These are phyloP conservation scores for Brassica napus DNA, from an alignment of 345 rosid species.

Conservation along the genomic window Da-Ae NC_063449.1:48010001-48010500, in stretches of 20 bases:
- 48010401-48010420: slow-evolving; percentile 83
- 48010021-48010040: slow-evolving; percentile 92
- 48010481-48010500: slow-evolving; percentile 83
- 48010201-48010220: slow-evolving; percentile 98
- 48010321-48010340: neutral
- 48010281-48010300: neutral
- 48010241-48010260: neutral
- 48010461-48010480: slow-evolving; percentile 89
- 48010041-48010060: slow-evolving; percentile 94
- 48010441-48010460: slow-evolving; percentile 97
- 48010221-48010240: slow-evolving; percentile 57
- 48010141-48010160: slow-evolving; percentile 92
- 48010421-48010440: slow-evolving; percentile 90
- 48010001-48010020: slow-evolving; percentile 83
- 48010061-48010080: slow-evolving; percentile 91
- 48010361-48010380: neutral
- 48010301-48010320: too few relatives aligned
- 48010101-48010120: slow-evolving; percentile 93
- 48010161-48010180: slow-evolving; percentile 92
- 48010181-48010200: slow-evolving; percentile 88
- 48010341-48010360: neutral
- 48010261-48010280: neutral
- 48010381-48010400: neutral
- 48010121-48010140: slow-evolving; percentile 93
- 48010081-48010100: slow-evolving; percentile 98